A percentile compares a stretch with the other conserved stretches of the same genome.
Evolutionary conservation across 768 basidiomycete genomes (phyloP).

Genomic region (Astraeus odoratus): DNA sequence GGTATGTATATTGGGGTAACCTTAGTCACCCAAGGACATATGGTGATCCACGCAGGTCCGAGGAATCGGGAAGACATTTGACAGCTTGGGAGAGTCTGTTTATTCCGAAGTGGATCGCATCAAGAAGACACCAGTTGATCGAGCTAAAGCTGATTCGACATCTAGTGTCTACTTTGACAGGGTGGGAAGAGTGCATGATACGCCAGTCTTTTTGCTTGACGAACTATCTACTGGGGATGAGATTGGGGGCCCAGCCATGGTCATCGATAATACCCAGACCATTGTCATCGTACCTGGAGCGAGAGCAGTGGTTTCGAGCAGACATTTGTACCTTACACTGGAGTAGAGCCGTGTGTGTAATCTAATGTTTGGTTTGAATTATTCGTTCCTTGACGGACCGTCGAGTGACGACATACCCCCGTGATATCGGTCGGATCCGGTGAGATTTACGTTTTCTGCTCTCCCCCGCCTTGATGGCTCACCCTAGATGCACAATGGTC

Average conservation of each 20-base stretch:
- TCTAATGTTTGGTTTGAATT: too few species aligned
- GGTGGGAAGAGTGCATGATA: constrained; percentile 66
- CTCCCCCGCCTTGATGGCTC: too few species aligned
- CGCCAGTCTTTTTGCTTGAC: constrained; percentile 73
- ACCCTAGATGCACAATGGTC: too few species aligned
- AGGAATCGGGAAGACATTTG: constrained; percentile 87
- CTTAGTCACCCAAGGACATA: neutral
- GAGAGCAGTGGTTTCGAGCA: constrained; percentile 57
- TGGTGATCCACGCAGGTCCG: constrained; percentile 47
- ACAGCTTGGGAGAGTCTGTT: constrained; percentile 71
- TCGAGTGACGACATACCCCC: too few species aligned
- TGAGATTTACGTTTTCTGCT: too few species aligned
- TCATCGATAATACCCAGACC: constrained; percentile 94
- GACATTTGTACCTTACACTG: constrained; percentile 54
- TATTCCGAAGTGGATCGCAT: constrained; percentile 65
- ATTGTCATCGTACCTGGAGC: constrained; percentile 80
- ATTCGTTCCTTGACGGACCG: too few species aligned
- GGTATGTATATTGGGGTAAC: constrained; percentile 29
- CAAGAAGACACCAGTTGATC: constrained; percentile 30
- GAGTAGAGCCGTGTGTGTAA: constrained; percentile 14
- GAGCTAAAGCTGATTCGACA: constrained; percentile 41
- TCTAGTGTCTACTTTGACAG: constrained; percentile 80
- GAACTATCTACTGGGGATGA: constrained; percentile 61
- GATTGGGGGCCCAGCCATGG: constrained; percentile 83
- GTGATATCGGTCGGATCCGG: too few species aligned